Percentiles rank a stretch among this genome's conserved stretches.
Conservation (phyloP, 257 asterid species). For the Lithospermum erythrorhizon region DNA sequence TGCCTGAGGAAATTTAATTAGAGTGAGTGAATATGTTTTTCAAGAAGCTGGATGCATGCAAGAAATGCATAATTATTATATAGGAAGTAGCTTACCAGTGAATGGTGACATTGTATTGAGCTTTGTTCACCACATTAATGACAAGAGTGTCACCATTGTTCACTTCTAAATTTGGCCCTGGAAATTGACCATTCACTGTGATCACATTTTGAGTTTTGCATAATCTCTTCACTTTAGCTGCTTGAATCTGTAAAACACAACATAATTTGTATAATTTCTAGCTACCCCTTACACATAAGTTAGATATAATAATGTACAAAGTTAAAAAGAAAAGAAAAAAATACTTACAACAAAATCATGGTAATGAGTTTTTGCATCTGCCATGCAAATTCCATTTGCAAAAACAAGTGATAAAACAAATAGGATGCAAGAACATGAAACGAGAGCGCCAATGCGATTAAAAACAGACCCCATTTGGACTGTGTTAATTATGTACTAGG, state of each 20-base stretch:
- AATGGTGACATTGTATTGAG: conserved; percentile 40
- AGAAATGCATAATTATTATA: too few relatives aligned
- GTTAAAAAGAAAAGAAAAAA: not conserved
- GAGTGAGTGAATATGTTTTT: not conserved
- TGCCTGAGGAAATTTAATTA: conserved; percentile 9
- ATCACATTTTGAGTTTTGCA: conserved; percentile 54
- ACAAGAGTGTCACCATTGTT: conserved; percentile 59
- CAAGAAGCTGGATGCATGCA: not conserved
- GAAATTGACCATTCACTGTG: conserved; percentile 56
- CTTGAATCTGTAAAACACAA: conserved; percentile 13
- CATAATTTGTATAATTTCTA: not conserved
- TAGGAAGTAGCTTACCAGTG: conserved; percentile 36
- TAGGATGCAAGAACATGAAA: conserved; percentile 4
- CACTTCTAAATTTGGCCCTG: conserved; percentile 50
- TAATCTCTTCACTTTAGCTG: conserved; percentile 34
- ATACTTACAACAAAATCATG: conserved; percentile 19
- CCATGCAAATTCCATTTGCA: conserved; percentile 7
- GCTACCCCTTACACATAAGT: not conserved
- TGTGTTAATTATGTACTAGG: not conserved
- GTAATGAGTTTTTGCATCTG: conserved; percentile 20
- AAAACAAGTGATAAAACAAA: conserved; percentile 10
- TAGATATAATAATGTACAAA: too few relatives aligned
- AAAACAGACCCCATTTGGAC: conserved; percentile 2
- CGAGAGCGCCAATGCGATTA: not conserved
- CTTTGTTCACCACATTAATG: conserved; percentile 41